A percentile compares a stretch with the other conserved stretches of the same genome.
Conservation (phyloP, 2,329 filamentous ascomycete genomes). For the Akanthomyces dipterigenus region DNA sequence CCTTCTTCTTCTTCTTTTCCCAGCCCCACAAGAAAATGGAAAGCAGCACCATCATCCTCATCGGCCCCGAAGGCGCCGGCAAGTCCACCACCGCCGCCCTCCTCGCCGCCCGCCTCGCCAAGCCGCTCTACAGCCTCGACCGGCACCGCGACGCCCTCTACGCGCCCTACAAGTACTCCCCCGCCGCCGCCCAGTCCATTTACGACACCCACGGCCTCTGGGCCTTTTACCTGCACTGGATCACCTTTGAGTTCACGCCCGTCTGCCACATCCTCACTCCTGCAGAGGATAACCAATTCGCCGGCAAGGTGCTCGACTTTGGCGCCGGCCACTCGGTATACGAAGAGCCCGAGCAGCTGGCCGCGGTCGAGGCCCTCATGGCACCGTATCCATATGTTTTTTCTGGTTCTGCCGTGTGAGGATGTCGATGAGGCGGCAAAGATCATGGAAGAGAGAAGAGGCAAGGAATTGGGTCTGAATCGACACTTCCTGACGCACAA, state of each 20-base stretch:
- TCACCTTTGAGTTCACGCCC: background rate
- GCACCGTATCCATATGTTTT: background rate
- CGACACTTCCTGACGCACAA: slow-evolving; percentile 11
- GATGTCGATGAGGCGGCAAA: slow-evolving; percentile 5
- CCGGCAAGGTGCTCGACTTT: slow-evolving; percentile 11
- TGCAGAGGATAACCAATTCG: background rate
- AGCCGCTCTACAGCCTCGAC: slow-evolving; percentile 11
- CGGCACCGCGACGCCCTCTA: slow-evolving; percentile 13
- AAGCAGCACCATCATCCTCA: slow-evolving; percentile 1
- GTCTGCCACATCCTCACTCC: background rate
- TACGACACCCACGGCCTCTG: background rate
- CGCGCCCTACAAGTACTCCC: slow-evolving; percentile 10
- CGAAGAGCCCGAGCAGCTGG: slow-evolving; percentile 2
- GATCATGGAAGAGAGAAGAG: slow-evolving; percentile 8
- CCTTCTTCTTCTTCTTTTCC: too few species aligned
- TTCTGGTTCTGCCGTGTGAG: slow-evolving; percentile 8
- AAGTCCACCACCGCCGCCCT: slow-evolving; percentile 12
- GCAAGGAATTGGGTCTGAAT: background rate
- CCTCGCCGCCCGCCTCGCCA: background rate
- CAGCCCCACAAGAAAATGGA: background rate
- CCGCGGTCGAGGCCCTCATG: background rate
- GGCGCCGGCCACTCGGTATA: slow-evolving; percentile 12
- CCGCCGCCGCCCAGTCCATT: background rate
- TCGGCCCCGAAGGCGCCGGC: slow-evolving; percentile 13
- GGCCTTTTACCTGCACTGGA: background rate